A percentile compares a stretch with the other conserved stretches of the same genome.
Evolutionary conservation across 1,284 basidiomycete species (phyloP).

Genomic region (Sphagnurus paluster): DNA sequence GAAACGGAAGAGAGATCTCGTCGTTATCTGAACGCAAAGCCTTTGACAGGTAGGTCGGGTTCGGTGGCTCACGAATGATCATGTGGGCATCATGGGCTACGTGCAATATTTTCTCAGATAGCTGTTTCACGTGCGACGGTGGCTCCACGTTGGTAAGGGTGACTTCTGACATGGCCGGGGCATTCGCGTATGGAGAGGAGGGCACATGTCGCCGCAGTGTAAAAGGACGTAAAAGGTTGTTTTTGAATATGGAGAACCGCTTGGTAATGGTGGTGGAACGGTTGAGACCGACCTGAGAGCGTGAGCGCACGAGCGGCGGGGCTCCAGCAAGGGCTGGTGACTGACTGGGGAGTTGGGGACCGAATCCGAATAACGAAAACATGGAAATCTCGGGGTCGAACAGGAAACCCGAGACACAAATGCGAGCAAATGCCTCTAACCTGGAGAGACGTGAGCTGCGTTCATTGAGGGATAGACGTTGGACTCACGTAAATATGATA

Average conservation of each 20-base stretch:
- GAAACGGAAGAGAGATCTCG: conserved; percentile 63
- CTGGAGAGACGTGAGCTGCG: conserved; percentile 37
- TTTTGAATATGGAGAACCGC: conserved; percentile 32
- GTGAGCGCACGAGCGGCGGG: conserved; percentile 24
- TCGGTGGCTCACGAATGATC: conserved; percentile 29
- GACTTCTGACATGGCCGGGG: conserved; percentile 19
- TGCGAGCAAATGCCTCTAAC: conserved; percentile 85
- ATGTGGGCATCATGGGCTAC: conserved; percentile 23
- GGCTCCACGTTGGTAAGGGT: conserved; percentile 15
- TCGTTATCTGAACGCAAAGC: conserved; percentile 51
- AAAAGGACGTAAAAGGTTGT: conserved; percentile 34
- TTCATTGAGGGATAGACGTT: conserved; percentile 6
- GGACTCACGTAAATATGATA: conserved; percentile 80
- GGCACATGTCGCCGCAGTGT: conserved; percentile 20
- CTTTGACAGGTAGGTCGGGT: conserved; percentile 48
- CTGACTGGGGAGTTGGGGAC: conserved; percentile 37
- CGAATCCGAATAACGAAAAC: conserved; percentile 54
- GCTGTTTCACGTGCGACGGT: not conserved
- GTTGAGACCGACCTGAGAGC: conserved; percentile 31
- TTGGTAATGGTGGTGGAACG: conserved; percentile 38
- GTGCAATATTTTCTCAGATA: conserved; percentile 19
- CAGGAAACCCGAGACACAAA: conserved; percentile 89
- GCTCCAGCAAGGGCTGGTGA: conserved; percentile 26
- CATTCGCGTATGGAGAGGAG: conserved; percentile 21
- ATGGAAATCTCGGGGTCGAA: conserved; percentile 82